Base-by-base conservation (phyloP, 2,329 filamentous ascomycete genomes). In the Cucurbitaria berberidis region DNA sequence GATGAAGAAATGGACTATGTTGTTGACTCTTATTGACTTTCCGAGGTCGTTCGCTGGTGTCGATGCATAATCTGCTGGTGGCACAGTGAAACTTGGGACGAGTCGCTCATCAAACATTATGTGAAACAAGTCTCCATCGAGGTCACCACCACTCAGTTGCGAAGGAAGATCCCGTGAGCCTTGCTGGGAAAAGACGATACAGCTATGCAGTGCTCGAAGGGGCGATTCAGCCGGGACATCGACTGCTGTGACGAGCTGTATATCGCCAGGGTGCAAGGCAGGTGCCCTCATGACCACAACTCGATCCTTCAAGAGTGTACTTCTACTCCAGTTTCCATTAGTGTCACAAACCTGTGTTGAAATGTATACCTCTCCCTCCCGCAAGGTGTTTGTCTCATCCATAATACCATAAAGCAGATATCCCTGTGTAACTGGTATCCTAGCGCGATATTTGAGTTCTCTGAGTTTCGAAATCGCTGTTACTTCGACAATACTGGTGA, bases 1-100 rank as follows among this genome's bases (percentile, higher is more conserved):
- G n/a, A 96, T 80, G 58, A 96, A 95, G 73, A 93, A 95, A 10
- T 89, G 79, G 0, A 86, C 86, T 77, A 96, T 95, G 61, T 96
- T 90, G 0, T 82, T 70, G 1, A 74, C 72, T 1, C 73, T 74
- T 0, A 96, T 89, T 0, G 75, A 57, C 0, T 88, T 80, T 7
- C 81, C 79, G n/a, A 96, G 81, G 42, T 87, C 79, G 0, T 80
- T 55, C 0, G 89, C 84, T 0, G 60, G 15, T 0, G 84, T 78
- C 1, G 84, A 80, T 3, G 85, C 82, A 62, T 96, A 96, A 57
- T 91, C 85, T 0, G 91, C 90, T 0, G 91, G 84, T 1, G 3
- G 0, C n/a, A 80, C 84, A 0, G 75, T 77, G 0, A 52, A 63
- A 4, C 66, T 69, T 0, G 83, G 80, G 1, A 82, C 70, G 0